A percentile compares a stretch with the other conserved stretches of the same genome.
phyloP scores from a whole-genome alignment of 306 rosid genomes.

The Ammopiptanthus mongolicus region DNA sequence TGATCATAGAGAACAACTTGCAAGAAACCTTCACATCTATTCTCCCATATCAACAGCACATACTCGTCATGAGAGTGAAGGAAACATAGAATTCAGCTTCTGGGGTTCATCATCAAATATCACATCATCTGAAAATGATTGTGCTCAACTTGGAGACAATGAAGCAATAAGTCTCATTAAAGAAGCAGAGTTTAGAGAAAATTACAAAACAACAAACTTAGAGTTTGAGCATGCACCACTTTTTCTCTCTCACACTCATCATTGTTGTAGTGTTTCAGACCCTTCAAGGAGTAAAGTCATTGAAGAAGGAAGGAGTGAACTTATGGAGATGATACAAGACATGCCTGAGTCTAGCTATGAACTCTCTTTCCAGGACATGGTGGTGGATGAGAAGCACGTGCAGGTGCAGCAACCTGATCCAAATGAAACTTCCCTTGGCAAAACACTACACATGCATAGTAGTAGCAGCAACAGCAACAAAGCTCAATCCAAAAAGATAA shows the following conservation, averaged over 20 bases:
- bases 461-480: background rate
- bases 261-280: conserved; percentile 17
- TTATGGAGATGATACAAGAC: conserved; percentile 49
- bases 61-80: conserved; percentile 27
- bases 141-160: conserved; percentile 11
- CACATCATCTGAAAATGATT: background rate
- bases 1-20: conserved; percentile 9
- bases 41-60: conserved; percentile 19
- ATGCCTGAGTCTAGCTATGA: conserved; percentile 58
- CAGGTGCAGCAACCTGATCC: conserved; percentile 3
- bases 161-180: conserved; percentile 18
- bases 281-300: conserved; percentile 34
- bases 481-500: conserved; percentile 18
- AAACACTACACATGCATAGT: background rate
- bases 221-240: conserved; percentile 31
- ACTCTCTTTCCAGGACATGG: conserved; percentile 70
- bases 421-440: conserved; percentile 12
- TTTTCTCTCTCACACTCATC: conserved; percentile 27
- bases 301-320: conserved; percentile 45
- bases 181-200: conserved; percentile 12
- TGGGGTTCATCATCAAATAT: conserved; percentile 38
- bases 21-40: background rate
- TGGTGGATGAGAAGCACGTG: conserved; percentile 38
- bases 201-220: background rate
- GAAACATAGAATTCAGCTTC: conserved; percentile 48